Conservation (phyloP, 192 early-diverging fungal species). For the Podila minutissima region DNA sequence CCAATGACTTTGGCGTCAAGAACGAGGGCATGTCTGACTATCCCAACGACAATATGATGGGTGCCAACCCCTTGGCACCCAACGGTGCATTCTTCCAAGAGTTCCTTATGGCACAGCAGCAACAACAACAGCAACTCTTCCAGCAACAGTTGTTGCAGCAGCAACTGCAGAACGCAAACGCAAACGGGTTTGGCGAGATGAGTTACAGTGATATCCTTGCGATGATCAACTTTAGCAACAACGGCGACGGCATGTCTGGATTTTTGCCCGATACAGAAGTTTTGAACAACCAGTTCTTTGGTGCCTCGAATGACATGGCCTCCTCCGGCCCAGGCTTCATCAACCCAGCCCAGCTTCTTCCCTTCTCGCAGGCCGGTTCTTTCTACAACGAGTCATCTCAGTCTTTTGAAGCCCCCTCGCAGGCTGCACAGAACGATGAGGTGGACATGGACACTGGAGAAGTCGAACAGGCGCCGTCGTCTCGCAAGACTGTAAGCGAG, state of each 20-base stretch:
- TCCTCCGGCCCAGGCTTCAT: conserved; percentile 21
- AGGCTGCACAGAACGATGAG: conserved; percentile 20
- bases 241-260: conserved; percentile 21
- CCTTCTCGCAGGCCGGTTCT: conserved; percentile 18
- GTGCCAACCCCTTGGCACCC: conserved; percentile 5
- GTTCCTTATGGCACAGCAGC: conserved; percentile 31
- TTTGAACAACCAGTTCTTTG: conserved; percentile 33
- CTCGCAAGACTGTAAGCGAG: conserved; percentile 15
- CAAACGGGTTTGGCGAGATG: conserved; percentile 30
- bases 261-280: conserved; percentile 39
- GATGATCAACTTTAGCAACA: conserved; percentile 40
- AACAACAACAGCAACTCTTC: conserved; percentile 25
- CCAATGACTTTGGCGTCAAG: conserved; percentile 17
- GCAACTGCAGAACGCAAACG: conserved; percentile 25
- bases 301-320: conserved; percentile 11
- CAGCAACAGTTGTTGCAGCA: conserved; percentile 36
- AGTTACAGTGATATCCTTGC: conserved; percentile 41
- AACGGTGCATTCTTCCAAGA: conserved; percentile 26
- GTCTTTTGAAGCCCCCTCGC: conserved; percentile 18
- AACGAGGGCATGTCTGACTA: conserved; percentile 31
- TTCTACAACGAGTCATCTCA: conserved; percentile 25
- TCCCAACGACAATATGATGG: conserved; percentile 27
- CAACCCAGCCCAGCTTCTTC: conserved; percentile 44
- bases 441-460: conserved; percentile 46
- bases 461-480: not conserved